Base-by-base conservation (phyloP, 257 asterid genomes). In the Plantago elongata region DNA sequence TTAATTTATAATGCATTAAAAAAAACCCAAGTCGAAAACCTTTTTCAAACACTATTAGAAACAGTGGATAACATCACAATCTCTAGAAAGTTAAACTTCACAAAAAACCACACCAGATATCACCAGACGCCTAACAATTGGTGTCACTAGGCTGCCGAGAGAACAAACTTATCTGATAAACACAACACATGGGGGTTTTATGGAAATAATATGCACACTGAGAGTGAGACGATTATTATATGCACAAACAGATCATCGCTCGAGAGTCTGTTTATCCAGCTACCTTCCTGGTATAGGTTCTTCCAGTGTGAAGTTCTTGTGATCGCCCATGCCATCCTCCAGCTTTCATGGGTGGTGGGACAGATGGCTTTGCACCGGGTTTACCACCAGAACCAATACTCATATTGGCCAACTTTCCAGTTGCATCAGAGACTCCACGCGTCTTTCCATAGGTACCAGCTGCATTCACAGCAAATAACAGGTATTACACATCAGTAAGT, bases 241-340 rank as follows among this genome's bases (percentile, higher is more conserved):
- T 27, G 16, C 45, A 50, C 18, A 10, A 57, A 42, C 65, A 8
- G 49, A 13, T 55, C 55, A 64, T 27, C 14, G 12, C 11, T 55
- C 52, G 40, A 6, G 18, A 48, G 51, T 30, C 12, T 22, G 30
- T 68, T 77, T 75, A 85, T 71, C 95, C 90, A 7, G 86, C 91
- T 55, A 90, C 94, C 74, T 76, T 82, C 72, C 95, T 66, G 16
- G 71, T 49, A 29, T 68, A 82, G 46, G 68, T 59, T 77, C 85
- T 85, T 57, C 78, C 85, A 0, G 86, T 83, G 65, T 81, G 67
- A 64, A 81, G 68, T 55, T 83, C 87, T 57, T 78, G 81, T 0
- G 96, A 73, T 62, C 82, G 81, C 17, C 72, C 78, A 16, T 80
- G 85, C 90, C 93, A 85, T 29, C 97, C 94, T 64, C 94, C 97